phyloP scores from a whole-genome alignment of 2,329 filamentous ascomycete genomes.

The Penicillium paneum region DNA sequence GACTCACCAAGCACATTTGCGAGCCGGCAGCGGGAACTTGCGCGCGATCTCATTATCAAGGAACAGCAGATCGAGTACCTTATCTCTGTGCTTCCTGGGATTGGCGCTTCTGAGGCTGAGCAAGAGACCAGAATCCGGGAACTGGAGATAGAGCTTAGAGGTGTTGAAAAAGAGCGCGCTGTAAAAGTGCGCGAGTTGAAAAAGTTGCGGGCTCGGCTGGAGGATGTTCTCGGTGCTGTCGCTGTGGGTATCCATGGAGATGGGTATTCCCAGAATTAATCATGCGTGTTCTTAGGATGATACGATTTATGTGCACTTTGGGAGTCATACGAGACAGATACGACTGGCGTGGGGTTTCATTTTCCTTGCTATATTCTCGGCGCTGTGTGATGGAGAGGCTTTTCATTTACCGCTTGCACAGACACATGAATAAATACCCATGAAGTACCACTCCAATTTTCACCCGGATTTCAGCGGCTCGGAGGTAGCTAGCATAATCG shows the following conservation, averaged over 20 bases:
- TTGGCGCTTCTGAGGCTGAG: constrained; percentile 44
- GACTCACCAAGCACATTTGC: constrained; percentile 44
- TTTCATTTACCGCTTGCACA: constrained; percentile 2
- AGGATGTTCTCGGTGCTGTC: constrained; percentile 43
- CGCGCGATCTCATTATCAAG: constrained; percentile 50
- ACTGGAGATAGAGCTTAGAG: constrained; percentile 44
- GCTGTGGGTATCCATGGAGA: constrained; percentile 37
- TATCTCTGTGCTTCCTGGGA: constrained; percentile 46
- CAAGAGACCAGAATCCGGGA: constrained; percentile 45
- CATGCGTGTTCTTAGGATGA: background rate
- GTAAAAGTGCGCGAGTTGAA: constrained; percentile 43
- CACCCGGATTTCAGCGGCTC: no score
- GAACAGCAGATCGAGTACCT: constrained; percentile 52
- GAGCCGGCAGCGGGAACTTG: constrained; percentile 46
- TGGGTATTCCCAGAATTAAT: constrained; percentile 10
- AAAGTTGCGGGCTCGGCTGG: constrained; percentile 40
- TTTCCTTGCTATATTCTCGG: background rate
- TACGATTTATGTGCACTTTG: background rate
- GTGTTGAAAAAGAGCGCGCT: constrained; percentile 44
- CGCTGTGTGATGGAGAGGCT: constrained; percentile 1
- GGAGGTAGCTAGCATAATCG: no score
- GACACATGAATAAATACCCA: background rate
- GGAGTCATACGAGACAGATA: background rate
- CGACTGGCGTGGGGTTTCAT: background rate
- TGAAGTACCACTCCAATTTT: background rate